Evolutionary conservation across 1,284 basidiomycete species (phyloP).

Genomic region (Porphyrellus sp.): DNA sequence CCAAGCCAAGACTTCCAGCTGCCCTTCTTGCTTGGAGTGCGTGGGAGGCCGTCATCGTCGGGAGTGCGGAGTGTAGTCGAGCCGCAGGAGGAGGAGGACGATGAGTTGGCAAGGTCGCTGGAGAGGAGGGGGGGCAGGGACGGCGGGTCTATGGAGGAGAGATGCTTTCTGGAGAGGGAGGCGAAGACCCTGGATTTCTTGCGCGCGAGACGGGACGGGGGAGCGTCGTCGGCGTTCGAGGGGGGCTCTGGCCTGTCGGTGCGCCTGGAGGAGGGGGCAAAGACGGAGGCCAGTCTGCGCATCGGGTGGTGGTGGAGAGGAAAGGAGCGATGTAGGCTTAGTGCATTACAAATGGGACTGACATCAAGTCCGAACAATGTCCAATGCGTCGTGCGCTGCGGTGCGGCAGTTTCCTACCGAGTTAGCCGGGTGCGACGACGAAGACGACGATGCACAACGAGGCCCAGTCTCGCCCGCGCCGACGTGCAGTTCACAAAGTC

Average conservation of each 20-base stretch:
- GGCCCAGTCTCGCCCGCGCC: conserved; percentile 3
- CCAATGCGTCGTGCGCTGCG: conserved; percentile 2
- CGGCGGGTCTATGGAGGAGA: conserved; percentile 12
- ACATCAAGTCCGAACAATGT: conserved; percentile 14
- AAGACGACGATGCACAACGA: conserved; percentile 8
- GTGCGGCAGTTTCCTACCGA: conserved; percentile 28
- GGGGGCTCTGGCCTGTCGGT: conserved; percentile 43
- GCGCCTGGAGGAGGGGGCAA: conserved; percentile 45
- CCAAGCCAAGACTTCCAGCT: conserved; percentile 52
- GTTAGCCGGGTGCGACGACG: conserved; percentile 16
- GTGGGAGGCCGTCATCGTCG: conserved; percentile 50
- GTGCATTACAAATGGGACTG: conserved; percentile 38
- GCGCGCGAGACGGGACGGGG: conserved; percentile 11
- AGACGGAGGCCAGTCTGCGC: conserved; percentile 55
- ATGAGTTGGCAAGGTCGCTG: conserved; percentile 36
- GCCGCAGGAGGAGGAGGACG: conserved; percentile 60
- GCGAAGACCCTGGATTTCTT: conserved; percentile 24
- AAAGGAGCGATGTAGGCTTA: conserved; percentile 22
- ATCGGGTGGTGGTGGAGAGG: conserved; percentile 34
- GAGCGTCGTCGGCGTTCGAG: conserved; percentile 19
- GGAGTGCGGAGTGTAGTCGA: conserved; percentile 60
- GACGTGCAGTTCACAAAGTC: conserved; percentile 9
- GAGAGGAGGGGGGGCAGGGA: conserved; percentile 21
- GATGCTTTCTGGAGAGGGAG: conserved; percentile 33
- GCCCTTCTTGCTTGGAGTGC: conserved; percentile 41